Evolutionary conservation across 495 filamentous ascomycete genomes (phyloP).

Genomic region (Tuber microsphaerosporum): DNA sequence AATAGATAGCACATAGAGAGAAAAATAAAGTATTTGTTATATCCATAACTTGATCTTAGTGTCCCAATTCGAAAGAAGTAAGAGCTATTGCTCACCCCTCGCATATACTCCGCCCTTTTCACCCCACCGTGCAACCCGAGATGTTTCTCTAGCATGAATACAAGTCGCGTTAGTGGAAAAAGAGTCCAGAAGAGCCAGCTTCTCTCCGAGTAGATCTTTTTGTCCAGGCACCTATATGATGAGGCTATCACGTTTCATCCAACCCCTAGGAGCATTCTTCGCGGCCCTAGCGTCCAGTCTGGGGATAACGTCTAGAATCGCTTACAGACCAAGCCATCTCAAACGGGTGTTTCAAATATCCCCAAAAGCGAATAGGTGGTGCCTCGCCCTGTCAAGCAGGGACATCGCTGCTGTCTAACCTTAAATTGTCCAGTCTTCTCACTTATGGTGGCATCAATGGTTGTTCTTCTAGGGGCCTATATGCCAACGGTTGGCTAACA

Average conservation of each 20-base stretch:
- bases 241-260: slow-evolving; percentile 30
- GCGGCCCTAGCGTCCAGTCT: slow-evolving; percentile 19
- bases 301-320: slow-evolving; percentile 27
- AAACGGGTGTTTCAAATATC: slow-evolving; percentile 33
- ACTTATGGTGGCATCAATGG: not conserved
- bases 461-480: slow-evolving; percentile 14
- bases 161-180: not conserved
- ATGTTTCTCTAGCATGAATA: not conserved
- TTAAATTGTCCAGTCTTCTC: slow-evolving; percentile 37
- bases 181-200: not conserved
- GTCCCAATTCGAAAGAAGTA: not conserved
- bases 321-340: slow-evolving; percentile 36
- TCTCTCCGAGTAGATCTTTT: not conserved
- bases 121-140: not conserved
- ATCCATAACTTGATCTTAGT: not conserved
- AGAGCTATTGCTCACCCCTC: not conserved
- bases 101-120: not conserved
- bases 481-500: slow-evolving; percentile 21
- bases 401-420: slow-evolving; percentile 36
- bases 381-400: slow-evolving; percentile 24
- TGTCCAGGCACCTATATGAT: not conserved
- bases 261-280: slow-evolving; percentile 30
- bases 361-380: slow-evolving; percentile 27
- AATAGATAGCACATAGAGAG: not conserved
- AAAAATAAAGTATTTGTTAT: not conserved